Evolutionary conservation across 345 rosid species (phyloP).

Genomic region (Pugionium dolabratum): DNA sequence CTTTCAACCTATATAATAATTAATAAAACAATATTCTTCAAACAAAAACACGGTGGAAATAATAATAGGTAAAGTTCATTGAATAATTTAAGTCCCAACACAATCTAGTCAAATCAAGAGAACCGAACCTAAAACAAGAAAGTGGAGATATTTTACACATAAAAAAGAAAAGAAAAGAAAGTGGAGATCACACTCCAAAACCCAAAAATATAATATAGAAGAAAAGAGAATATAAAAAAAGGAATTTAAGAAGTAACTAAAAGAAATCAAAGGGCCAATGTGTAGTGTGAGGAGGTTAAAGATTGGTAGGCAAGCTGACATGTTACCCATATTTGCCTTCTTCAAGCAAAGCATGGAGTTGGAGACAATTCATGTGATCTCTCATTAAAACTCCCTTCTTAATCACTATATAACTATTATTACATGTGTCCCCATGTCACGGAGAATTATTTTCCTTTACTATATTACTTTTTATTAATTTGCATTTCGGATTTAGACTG

Average conservation of each 20-base stretch:
- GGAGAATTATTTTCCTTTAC: too few species aligned
- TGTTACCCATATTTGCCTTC: constrained; percentile 62
- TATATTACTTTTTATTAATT: background rate
- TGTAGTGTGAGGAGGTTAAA: constrained; percentile 36
- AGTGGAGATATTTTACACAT: too few species aligned
- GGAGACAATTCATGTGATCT: constrained; percentile 86
- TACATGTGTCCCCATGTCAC: background rate
- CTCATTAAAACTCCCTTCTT: constrained; percentile 40
- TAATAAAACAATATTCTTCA: background rate
- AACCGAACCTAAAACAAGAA: constrained; percentile 32
- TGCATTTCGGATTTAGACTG: too few species aligned
- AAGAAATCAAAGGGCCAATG: constrained; percentile 36
- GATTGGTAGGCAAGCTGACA: constrained; percentile 69
- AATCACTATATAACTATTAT: constrained; percentile 42
- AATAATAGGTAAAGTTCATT: background rate
- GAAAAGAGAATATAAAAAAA: constrained; percentile 7
- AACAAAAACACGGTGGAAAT: constrained; percentile 3
- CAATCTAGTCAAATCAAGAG: constrained; percentile 34
- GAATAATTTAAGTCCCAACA: constrained; percentile 32
- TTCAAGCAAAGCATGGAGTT: constrained; percentile 71
- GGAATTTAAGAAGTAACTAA: constrained; percentile 27
- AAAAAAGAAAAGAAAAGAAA: constrained; percentile 13
- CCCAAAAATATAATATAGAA: constrained; percentile 29
- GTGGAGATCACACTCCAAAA: constrained; percentile 55
- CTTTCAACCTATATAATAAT: background rate